Evolutionary conservation across 768 basidiomycete species (phyloP), one percentile per base, ranked within the genome.

Genomic region (Sutorius australiensis): DNA sequence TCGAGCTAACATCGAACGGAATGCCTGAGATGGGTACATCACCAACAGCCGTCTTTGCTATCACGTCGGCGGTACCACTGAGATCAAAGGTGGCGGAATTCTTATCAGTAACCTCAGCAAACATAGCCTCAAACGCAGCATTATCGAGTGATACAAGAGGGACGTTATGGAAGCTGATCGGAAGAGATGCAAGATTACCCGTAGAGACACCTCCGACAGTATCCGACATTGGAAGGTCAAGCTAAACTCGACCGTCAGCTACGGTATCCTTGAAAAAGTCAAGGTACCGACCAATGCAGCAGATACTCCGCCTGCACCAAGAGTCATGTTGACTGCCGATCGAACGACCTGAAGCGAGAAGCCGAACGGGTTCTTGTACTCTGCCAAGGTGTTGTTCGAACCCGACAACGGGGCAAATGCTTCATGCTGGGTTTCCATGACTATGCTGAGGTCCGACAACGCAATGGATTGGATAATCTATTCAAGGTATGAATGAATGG

Each of bases 291-390:
- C 83, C 66, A 76, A 67, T 28, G 84, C 84, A 34, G 80, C 74
- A 51, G 81, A 69, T 27, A 72, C 63, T 5, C 83, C 82, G 19
- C 72, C 71, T 6, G 69, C 68, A 16, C 69, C 72, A 42, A 89
- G 67, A 43, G 73, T 73, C 56, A 89, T 78, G 21, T 77, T 75
- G 60, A 87, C 75, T 1, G 76, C 75, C 2, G 81, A 72, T 56
- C 79, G 73, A 11, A 82, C 65, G 21, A 86, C 83, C 60, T 87
- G 84, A 48, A 89, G 64, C 11, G 82, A 80, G 69, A 89, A 89
- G 4, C 87, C 87, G 63, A 89, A 89, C 1, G 87, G 87, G 67
- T 88, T 89, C 67, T 79, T 80, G 66, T 85, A 86, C 56, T 75
- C 69, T 14, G 81, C 83, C 3, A 82, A 49, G 0, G 82, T 82